Evolutionary conservation across 805 yeast species (phyloP).

Genomic region (Metschnikowia proteae): DNA sequence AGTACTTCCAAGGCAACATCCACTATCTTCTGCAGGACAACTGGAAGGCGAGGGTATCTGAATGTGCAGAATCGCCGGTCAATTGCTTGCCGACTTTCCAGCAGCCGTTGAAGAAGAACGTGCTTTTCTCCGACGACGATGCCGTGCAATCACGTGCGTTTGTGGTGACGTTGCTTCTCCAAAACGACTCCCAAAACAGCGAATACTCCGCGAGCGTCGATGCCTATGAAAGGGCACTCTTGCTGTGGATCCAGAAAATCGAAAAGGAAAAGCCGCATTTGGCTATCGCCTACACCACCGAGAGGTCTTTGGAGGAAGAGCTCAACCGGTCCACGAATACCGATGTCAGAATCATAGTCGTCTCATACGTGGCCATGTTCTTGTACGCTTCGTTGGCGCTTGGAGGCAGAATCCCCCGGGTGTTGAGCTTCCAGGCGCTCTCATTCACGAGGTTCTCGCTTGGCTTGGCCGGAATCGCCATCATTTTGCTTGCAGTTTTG

Average conservation of each 20-base stretch:
- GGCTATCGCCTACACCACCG: constrained; percentile 72
- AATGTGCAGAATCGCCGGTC: constrained; percentile 79
- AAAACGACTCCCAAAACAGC: constrained; percentile 46
- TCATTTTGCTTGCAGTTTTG: constrained; percentile 75
- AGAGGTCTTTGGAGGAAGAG: constrained; percentile 79
- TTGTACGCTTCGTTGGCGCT: constrained; percentile 80
- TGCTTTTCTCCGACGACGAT: constrained; percentile 55
- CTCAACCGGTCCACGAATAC: constrained; percentile 77
- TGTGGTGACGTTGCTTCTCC: constrained; percentile 67
- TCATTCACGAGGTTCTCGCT: constrained; percentile 62
- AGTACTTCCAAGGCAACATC: constrained; percentile 72
- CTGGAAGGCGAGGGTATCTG: constrained; percentile 55
- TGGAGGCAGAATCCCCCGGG: constrained; percentile 52
- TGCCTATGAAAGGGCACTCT: constrained; percentile 74
- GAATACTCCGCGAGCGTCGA: constrained; percentile 36
- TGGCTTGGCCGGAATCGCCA: constrained; percentile 79
- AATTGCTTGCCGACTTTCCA: constrained; percentile 86
- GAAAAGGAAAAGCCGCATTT: constrained; percentile 53
- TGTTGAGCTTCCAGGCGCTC: constrained; percentile 27
- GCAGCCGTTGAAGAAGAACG: constrained; percentile 74
- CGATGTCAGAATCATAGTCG: constrained; percentile 63
- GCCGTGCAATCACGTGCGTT: constrained; percentile 66
- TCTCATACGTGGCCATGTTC: constrained; percentile 85
- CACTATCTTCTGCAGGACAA: constrained; percentile 41
- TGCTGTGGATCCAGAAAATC: constrained; percentile 46